A percentile compares a stretch with the other conserved stretches of the same genome.
These are phyloP conservation scores for Malassezia arunalokei DNA, from an alignment of 1,284 basidiomycete genomes.

Conservation along the genomic window DNA sequence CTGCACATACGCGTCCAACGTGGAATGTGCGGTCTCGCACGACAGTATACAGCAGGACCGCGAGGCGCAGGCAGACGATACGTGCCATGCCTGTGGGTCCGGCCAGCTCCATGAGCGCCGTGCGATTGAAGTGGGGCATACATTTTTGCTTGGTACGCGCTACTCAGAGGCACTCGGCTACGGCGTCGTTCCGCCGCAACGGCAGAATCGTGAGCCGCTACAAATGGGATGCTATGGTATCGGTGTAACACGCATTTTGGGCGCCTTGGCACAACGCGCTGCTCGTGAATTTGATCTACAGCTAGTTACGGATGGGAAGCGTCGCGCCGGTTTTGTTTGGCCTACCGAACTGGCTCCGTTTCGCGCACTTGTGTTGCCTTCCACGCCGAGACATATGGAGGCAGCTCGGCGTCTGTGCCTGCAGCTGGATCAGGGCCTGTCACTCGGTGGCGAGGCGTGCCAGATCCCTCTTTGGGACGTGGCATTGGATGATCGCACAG, in stretches of 20 bases:
- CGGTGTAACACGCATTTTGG: conserved; percentile 44
- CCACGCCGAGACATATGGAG: conserved; percentile 8
- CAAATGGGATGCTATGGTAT: conserved; percentile 48
- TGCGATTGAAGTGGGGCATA: conserved; percentile 47
- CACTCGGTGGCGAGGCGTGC: background rate
- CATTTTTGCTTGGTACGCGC: conserved; percentile 44
- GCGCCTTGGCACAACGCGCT: conserved; percentile 37
- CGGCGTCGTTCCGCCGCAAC: conserved; percentile 12
- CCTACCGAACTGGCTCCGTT: conserved; percentile 35
- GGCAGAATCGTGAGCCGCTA: conserved; percentile 18
- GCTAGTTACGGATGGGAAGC: background rate
- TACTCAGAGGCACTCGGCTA: conserved; percentile 41
- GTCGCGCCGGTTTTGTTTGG: conserved; percentile 32
- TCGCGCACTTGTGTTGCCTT: conserved; percentile 20
- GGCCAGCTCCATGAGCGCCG: conserved; percentile 20
- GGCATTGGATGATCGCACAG: conserved; percentile 40
- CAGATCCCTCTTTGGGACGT: conserved; percentile 15
- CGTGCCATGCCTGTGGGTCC: conserved; percentile 21
- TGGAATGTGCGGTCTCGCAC: conserved; percentile 34
- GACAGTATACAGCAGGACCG: background rate
- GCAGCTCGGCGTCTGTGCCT: conserved; percentile 1
- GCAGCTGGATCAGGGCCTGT: background rate
- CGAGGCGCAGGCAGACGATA: conserved; percentile 21
- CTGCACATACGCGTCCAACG: conserved; percentile 44
- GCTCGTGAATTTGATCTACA: conserved; percentile 7